These are phyloP conservation scores for Pistacia atlantica DNA, from an alignment of 345 rosid genomes.

Conservation along the genomic window DNA sequence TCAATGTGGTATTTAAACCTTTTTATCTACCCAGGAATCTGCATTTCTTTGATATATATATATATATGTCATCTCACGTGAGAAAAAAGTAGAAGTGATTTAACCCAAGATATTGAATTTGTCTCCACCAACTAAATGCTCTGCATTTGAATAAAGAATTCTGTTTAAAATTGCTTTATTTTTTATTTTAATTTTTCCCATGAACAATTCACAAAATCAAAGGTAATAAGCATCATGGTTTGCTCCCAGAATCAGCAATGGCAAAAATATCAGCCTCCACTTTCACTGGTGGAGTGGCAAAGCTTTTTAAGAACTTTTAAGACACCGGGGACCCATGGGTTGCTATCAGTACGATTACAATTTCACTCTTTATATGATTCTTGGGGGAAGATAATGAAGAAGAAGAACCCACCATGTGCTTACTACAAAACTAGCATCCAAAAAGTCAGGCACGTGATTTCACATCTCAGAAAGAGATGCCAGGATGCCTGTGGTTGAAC, in stretches of 20 bases:
- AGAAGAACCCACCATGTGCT: slow-evolving; percentile 6
- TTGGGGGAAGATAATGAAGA: neutral
- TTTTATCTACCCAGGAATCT: neutral
- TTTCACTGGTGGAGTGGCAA: neutral
- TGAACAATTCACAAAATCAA: neutral
- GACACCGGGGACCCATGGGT: neutral
- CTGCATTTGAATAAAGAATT: neutral
- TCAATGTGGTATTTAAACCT: neutral
- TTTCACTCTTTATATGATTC: neutral
- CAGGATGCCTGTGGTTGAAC: neutral
- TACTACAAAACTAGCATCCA: neutral
- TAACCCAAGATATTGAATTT: neutral
- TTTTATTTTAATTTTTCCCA: neutral
- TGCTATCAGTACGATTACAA: neutral
- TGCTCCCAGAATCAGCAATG: neutral
- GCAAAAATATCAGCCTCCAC: neutral
- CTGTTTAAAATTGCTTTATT: neutral
- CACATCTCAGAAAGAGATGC: neutral
- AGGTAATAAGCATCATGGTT: neutral
- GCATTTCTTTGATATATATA: neutral
- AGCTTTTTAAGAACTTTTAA: no score
- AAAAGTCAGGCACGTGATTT: neutral
- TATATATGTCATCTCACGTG: neutral
- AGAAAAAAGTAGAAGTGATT: neutral
- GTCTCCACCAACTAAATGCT: neutral